Evolutionary conservation across 169 alveolate genomes (phyloP), one percentile per base, ranked within the genome.

Genomic region (Cyclospora cayetanensis): DNA sequence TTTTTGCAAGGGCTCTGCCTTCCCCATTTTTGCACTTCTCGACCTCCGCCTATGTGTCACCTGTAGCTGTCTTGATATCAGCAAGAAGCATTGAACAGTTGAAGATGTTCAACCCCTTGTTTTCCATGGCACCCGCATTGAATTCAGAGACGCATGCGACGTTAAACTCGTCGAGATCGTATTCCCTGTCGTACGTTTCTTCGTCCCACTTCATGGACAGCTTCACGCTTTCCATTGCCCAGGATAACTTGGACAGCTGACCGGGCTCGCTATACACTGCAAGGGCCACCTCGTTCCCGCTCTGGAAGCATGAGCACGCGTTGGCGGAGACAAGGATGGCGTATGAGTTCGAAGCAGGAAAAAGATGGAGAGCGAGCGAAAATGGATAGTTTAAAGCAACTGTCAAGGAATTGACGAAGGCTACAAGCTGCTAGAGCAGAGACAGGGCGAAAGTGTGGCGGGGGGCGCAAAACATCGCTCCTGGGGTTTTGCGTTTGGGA

Each of bases 101-200:
- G 93, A 98, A 98, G 27, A 98, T 95, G 91, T 98, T 98, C 86
- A 98, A 94, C 37, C 98, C 97, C 90, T 98, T 97, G 96, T 97
- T 97, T 90, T 97, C 99, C 99, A 97, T 97, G 34, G 99, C 99
- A 2, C 99, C 99, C 85, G 96, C 95, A 95, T 97, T 97, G 94
- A 97, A 97, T 65, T 97, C 98, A 43, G 96, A 92, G 15, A 96
- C 98, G 29, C 98, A 96, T 4, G 97, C 98, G 37, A 97, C 96
- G 94, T 97, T 97, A 93, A 97, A 96, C 80, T 95, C 94, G 82
- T 96, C 97, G 66, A 94, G 95, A 53, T 97, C 99, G 94, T 97
- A 97, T 93, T 97, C 99, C 31, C 96, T 93, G 7, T 98, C 98
- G 84, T 96, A 97, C 55, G 93, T 91, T 25, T 97, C 98, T 93